A percentile compares a stretch with the other conserved stretches of the same genome.
These are phyloP conservation scores for Cadophora sp. DNA, from an alignment of 2,329 filamentous ascomycete species.

Conservation along the genomic window DNA sequence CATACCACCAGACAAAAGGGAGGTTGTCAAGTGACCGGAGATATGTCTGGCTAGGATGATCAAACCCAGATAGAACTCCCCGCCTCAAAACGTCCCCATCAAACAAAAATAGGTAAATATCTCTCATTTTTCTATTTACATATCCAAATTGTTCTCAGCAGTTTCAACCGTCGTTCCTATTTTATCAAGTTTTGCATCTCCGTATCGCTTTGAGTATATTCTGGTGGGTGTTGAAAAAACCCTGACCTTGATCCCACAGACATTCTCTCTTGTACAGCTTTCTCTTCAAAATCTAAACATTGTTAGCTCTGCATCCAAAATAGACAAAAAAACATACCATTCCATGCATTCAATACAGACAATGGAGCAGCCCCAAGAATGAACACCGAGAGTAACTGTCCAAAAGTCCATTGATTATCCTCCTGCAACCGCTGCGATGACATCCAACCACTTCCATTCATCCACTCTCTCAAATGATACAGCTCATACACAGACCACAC, in stretches of 20 bases:
- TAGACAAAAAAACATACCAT: conserved; percentile 8
- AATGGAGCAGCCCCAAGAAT: conserved; percentile 21
- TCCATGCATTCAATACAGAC: conserved; percentile 18
- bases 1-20: too few relatives aligned
- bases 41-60: too few relatives aligned
- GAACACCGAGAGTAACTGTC: conserved; percentile 19
- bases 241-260: neutral
- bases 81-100: too few relatives aligned
- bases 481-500: conserved; percentile 22
- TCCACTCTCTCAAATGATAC: conserved; percentile 19
- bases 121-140: neutral
- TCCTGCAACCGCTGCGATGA: neutral
- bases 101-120: neutral
- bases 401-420: conserved; percentile 26
- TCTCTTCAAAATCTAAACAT: neutral
- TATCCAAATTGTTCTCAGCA: neutral
- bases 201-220: neutral
- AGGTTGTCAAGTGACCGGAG: too few relatives aligned
- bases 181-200: neutral
- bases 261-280: neutral
- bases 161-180: neutral
- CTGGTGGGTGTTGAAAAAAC: neutral
- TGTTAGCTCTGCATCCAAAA: neutral
- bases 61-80: too few relatives aligned
- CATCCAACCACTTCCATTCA: conserved; percentile 23